phyloP scores from a whole-genome alignment of 164 flowering plant genomes.

The Akebia trifoliata region DNA sequence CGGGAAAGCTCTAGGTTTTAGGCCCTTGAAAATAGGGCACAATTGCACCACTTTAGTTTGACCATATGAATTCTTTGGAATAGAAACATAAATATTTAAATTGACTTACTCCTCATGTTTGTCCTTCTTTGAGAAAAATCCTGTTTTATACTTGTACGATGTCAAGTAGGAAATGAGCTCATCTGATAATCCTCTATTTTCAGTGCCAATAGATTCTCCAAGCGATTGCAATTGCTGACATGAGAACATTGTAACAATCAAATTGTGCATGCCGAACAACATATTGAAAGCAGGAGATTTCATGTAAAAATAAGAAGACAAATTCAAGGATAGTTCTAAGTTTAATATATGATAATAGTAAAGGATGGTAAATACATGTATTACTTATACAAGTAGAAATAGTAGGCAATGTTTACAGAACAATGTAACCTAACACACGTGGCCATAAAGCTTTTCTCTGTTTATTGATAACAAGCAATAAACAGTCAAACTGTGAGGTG shows the following conservation, averaged over 20 bases:
- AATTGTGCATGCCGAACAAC: not conserved
- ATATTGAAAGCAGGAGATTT: not conserved
- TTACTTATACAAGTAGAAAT: too few species aligned
- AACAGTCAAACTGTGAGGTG: too few species aligned
- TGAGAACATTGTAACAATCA: not conserved
- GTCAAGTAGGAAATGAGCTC: constrained; percentile 37
- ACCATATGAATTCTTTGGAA: not conserved
- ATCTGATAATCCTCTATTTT: constrained; percentile 36
- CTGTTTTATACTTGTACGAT: constrained; percentile 30
- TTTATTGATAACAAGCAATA: too few species aligned
- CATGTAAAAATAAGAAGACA: too few species aligned
- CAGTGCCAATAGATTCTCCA: constrained; percentile 33
- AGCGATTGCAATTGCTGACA: constrained; percentile 38
- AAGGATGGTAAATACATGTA: too few species aligned
- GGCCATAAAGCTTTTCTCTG: too few species aligned
- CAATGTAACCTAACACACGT: too few species aligned
- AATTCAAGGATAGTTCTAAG: too few species aligned
- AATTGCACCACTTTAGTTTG: not conserved
- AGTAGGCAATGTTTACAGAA: too few species aligned
- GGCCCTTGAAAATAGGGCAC: not conserved
- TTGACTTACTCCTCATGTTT: constrained; percentile 35
- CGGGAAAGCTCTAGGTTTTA: not conserved
- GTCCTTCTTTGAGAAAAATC: constrained; percentile 34
- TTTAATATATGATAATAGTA: too few species aligned
- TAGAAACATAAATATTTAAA: not conserved